These are phyloP conservation scores for Microdochium nivale DNA, from an alignment of 2,329 filamentous ascomycete species.

Conservation along the genomic window DNA sequence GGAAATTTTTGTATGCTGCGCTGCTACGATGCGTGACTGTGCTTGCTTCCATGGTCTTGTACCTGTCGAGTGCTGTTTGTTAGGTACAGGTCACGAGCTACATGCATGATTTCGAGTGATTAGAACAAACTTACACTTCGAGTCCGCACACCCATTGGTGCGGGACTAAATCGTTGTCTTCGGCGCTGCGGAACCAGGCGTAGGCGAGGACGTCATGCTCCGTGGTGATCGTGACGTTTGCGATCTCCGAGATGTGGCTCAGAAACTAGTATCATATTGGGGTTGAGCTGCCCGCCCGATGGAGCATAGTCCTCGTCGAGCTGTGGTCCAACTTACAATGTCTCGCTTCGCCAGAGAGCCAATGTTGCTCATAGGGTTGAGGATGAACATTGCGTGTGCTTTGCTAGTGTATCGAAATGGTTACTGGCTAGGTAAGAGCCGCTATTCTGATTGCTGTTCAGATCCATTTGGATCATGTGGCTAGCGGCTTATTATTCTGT, in stretches of 20 bases:
- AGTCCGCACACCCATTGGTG: conserved; percentile 7
- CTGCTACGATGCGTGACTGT: conserved; percentile 5
- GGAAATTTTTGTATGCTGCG: conserved; percentile 7
- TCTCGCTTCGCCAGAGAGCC: conserved; percentile 5
- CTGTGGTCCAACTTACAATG: conserved; percentile 3
- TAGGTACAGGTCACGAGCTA: too few relatives aligned
- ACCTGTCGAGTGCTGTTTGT: too few relatives aligned
- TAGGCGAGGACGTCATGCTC: conserved; percentile 5
- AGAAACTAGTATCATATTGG: conserved; percentile 4
- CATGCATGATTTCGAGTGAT: too few relatives aligned
- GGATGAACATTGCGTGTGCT: conserved; percentile 2
- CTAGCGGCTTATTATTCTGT: too few relatives aligned
- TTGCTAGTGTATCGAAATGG: too few relatives aligned
- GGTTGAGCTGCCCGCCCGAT: not conserved
- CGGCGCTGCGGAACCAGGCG: conserved; percentile 9
- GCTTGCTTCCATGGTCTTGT: conserved; percentile 6
- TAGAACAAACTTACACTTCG: conserved; percentile 8
- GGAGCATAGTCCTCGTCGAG: not conserved
- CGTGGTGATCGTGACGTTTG: conserved; percentile 1
- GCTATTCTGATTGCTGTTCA: too few relatives aligned
- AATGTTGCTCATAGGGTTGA: conserved; percentile 5
- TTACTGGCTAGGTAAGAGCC: too few relatives aligned
- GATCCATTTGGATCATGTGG: too few relatives aligned
- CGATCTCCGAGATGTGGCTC: conserved; percentile 4
- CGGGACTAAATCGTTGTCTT: conserved; percentile 8